Evolutionary conservation across 192 early-diverging fungal species (phyloP).

Genomic region (Radiomyces spectabilis): DNA sequence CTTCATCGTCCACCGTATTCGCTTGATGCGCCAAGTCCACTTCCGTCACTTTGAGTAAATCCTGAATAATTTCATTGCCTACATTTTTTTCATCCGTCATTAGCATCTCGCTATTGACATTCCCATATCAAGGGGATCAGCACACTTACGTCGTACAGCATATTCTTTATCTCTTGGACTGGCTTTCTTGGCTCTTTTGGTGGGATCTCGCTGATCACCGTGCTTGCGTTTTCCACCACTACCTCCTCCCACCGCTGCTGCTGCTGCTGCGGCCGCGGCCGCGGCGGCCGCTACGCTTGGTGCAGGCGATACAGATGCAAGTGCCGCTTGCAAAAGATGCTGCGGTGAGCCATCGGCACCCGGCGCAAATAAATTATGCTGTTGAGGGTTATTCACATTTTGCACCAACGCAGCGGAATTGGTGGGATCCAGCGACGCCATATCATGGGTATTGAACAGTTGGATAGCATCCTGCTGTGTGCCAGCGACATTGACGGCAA

Average conservation of each 20-base stretch:
- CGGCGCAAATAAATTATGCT: background rate
- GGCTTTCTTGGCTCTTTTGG: conserved; percentile 13
- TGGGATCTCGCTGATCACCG: background rate
- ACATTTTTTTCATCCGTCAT: background rate
- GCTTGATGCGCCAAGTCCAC: conserved; percentile 19
- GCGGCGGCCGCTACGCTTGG: background rate
- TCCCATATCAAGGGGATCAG: too few relatives aligned
- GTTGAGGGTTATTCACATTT: too few relatives aligned
- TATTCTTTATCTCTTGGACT: conserved; percentile 20
- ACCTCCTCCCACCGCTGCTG: background rate
- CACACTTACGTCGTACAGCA: conserved; percentile 17
- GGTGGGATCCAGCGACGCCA: background rate
- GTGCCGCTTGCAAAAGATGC: background rate
- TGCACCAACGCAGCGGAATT: background rate
- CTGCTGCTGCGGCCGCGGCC: background rate
- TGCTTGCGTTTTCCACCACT: background rate
- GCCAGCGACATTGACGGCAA: conserved; percentile 25
- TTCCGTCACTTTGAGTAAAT: conserved; percentile 15
- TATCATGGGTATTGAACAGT: conserved; percentile 6
- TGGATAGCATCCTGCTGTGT: conserved; percentile 16
- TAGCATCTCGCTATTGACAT: background rate
- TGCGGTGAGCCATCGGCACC: too few relatives aligned
- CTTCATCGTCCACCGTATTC: conserved; percentile 8
- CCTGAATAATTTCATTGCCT: conserved; percentile 21
- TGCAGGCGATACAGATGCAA: background rate